These are phyloP conservation scores for Pigoraptor vietnamica DNA, from an alignment of 78 protist genomes.

Conservation along the genomic window DNA sequence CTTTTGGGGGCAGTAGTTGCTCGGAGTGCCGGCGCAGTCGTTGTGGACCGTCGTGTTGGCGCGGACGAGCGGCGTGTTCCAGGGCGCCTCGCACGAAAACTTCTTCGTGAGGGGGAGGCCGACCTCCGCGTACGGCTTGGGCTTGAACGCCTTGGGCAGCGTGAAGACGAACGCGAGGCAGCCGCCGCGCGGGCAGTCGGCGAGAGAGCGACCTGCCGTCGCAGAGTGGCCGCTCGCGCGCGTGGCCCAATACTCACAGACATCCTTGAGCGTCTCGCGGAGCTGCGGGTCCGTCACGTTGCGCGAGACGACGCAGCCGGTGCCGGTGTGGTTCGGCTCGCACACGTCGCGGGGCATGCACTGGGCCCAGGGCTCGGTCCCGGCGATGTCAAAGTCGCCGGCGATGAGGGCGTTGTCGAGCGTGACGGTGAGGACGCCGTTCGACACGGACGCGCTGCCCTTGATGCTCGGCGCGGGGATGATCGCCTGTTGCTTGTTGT, in stretches of 20 bases:
- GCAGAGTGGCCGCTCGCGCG: background rate
- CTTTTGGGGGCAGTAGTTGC: background rate
- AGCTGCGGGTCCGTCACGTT: background rate
- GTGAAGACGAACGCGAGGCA: background rate
- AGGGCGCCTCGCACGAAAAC: background rate
- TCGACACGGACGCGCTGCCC: background rate
- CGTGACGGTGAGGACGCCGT: background rate
- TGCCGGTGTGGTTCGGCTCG: background rate
- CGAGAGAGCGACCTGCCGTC: background rate
- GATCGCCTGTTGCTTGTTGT: background rate
- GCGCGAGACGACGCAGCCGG: background rate
- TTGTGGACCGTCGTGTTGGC: background rate
- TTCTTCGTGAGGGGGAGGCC: background rate
- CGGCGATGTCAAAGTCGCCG: background rate
- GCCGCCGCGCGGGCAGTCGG: background rate
- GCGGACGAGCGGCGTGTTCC: background rate
- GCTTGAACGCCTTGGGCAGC: background rate
- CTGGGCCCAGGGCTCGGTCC: background rate
- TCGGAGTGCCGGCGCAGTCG: background rate
- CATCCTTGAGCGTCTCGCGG: background rate
- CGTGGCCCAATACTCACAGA: background rate
- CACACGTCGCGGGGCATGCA: slow-evolving; percentile 3
- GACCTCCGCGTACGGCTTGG: background rate
- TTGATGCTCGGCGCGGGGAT: background rate
- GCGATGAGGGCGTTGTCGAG: background rate